A percentile compares a stretch with the other conserved stretches of the same genome.
Conservation (phyloP, 768 basidiomycete species). For the Suillus americanus region DNA sequence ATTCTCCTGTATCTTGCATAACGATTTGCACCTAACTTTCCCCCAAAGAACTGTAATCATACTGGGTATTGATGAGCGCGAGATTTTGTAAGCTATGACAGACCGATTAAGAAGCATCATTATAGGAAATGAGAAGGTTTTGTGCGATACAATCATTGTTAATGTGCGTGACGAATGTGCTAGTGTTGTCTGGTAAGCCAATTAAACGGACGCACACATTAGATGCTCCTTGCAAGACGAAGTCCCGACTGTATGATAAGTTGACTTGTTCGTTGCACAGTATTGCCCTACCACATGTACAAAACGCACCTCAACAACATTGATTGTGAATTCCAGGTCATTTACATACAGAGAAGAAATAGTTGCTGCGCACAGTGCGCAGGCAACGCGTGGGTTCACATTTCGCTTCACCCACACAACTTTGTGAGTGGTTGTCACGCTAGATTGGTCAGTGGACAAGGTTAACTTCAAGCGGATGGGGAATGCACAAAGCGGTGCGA, state of each 20-base stretch:
- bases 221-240: neutral
- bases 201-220: neutral
- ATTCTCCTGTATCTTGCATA: neutral
- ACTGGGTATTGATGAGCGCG: neutral
- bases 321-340: neutral
- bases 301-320: neutral
- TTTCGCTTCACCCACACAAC: neutral
- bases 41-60: slow-evolving; percentile 20
- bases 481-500: slow-evolving; percentile 12
- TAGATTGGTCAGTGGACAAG: slow-evolving; percentile 29
- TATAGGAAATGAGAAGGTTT: slow-evolving; percentile 1
- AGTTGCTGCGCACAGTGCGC: neutral
- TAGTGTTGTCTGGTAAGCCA: neutral
- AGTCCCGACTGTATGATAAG: neutral
- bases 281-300: neutral
- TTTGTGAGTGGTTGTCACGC: slow-evolving; percentile 13
- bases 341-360: neutral
- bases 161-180: neutral
- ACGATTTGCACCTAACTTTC: neutral
- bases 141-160: neutral
- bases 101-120: neutral
- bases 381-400: neutral
- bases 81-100: neutral
- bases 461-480: slow-evolving; percentile 30
- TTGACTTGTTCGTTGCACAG: neutral